Conservation (phyloP, 148 eudicot species). For the Heliamphora exappendiculata region DNA sequence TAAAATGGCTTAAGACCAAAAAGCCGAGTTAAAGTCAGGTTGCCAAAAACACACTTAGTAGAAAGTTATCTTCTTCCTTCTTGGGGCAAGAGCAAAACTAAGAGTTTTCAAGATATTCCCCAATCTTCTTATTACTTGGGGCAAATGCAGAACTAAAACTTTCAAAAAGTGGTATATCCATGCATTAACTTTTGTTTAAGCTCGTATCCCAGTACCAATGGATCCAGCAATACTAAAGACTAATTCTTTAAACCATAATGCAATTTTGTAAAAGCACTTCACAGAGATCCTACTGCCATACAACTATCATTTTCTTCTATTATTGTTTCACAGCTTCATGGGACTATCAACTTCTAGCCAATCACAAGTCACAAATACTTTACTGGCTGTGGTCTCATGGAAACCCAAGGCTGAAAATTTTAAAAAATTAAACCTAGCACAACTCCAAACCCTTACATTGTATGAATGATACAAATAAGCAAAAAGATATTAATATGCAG, state of each 20-base stretch:
- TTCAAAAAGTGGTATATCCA: neutral
- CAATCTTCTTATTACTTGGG: neutral
- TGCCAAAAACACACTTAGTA: no score
- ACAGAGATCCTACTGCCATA: neutral
- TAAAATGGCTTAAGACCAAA: no score
- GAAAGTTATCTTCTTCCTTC: neutral
- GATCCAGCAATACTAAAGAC: neutral
- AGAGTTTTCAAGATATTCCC: neutral
- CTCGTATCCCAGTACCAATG: neutral
- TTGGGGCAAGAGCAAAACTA: no score
- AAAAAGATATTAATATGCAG: no score
- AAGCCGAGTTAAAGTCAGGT: no score
- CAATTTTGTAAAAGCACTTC: neutral
- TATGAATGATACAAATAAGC: no score
- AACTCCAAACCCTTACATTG: no score
- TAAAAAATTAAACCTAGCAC: no score
- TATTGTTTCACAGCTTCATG: neutral
- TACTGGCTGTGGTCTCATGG: no score
- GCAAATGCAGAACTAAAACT: neutral
- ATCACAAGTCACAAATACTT: neutral
- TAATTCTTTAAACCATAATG: neutral
- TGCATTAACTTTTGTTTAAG: neutral
- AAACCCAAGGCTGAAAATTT: no score
- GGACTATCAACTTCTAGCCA: neutral
- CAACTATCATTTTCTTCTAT: neutral